Evolutionary conservation across 2,329 filamentous ascomycete species (phyloP).

Genomic region (Dichotomopilus funicola): DNA sequence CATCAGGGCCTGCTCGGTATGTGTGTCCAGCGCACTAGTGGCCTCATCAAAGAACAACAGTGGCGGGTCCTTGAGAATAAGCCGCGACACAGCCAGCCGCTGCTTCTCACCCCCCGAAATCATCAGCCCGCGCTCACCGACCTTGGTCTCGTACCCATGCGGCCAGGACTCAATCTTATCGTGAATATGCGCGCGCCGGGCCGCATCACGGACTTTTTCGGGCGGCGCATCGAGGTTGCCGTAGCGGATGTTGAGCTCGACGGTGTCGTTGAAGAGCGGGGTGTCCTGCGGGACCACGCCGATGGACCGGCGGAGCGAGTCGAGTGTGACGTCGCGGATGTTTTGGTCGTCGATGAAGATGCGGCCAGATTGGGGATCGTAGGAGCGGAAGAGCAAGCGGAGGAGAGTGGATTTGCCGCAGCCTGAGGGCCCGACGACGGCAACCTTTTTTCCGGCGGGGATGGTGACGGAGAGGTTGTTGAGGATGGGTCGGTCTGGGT

Average conservation of each 20-base stretch:
- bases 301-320: constrained; percentile 77
- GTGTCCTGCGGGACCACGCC: constrained; percentile 97
- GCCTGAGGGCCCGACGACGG: constrained; percentile 88
- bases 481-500: constrained; percentile 78
- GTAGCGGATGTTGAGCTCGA: constrained; percentile 93
- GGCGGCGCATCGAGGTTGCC: constrained; percentile 70
- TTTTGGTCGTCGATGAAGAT: constrained; percentile 94
- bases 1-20: constrained; percentile 86
- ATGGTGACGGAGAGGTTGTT: constrained; percentile 81
- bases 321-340: constrained; percentile 72
- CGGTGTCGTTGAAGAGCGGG: constrained; percentile 92
- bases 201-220: constrained; percentile 69
- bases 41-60: constrained; percentile 93
- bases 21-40: constrained; percentile 84
- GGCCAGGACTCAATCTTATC: constrained; percentile 74
- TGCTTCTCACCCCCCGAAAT: constrained; percentile 95
- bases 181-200: constrained; percentile 77
- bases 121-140: constrained; percentile 93
- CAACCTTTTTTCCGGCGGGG: constrained; percentile 91
- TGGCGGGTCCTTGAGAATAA: constrained; percentile 84
- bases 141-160: constrained; percentile 83
- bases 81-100: constrained; percentile 71
- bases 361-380: constrained; percentile 77
- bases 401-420: constrained; percentile 95
- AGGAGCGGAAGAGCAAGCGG: constrained; percentile 86